Evolutionary conservation across 306 rosid species (phyloP).

Genomic region (Malus domestica): ASM211411v1 NC_041793.1:35732001-35732500

Average conservation of each 20-base stretch:
- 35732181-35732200: slow-evolving; percentile 72
- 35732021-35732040: slow-evolving; percentile 68
- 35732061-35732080: slow-evolving; percentile 48
- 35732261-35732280: background rate
- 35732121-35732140: slow-evolving; percentile 70
- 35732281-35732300: background rate
- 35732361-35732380: background rate
- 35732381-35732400: background rate
- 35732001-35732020: slow-evolving; percentile 59
- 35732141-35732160: slow-evolving; percentile 95
- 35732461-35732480: background rate
- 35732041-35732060: slow-evolving; percentile 54
- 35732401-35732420: background rate
- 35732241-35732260: background rate
- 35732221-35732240: background rate
- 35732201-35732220: slow-evolving; percentile 33
- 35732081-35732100: slow-evolving; percentile 56
- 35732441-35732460: background rate
- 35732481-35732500: background rate
- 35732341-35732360: background rate
- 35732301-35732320: background rate
- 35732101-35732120: slow-evolving; percentile 75
- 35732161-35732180: slow-evolving; percentile 94
- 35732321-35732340: background rate
- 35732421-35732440: background rate